Conservation (phyloP, 495 filamentous ascomycete species). For the Aspergillus bridgeri region DNA sequence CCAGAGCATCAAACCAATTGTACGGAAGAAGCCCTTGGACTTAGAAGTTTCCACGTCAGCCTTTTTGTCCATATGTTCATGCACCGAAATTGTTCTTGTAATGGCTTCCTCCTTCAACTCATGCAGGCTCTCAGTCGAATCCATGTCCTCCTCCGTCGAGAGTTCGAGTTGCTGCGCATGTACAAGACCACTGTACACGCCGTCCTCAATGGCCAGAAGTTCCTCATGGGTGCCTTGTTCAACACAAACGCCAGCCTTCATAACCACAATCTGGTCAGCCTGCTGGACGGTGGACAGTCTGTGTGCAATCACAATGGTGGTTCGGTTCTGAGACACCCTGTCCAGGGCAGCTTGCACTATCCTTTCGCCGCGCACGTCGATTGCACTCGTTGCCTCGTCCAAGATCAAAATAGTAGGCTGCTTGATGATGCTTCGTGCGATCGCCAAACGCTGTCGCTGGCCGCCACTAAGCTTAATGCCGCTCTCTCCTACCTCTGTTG, state of each 20-base stretch:
- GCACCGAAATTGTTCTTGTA: slow-evolving; percentile 18
- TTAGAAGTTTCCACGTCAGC: slow-evolving; percentile 27
- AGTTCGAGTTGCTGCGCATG: slow-evolving; percentile 26
- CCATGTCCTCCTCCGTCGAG: slow-evolving; percentile 11
- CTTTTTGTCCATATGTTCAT: slow-evolving; percentile 40
- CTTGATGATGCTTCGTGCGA: slow-evolving; percentile 77
- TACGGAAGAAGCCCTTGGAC: slow-evolving; percentile 38
- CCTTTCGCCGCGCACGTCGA: slow-evolving; percentile 47
- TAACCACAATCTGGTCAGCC: slow-evolving; percentile 54
- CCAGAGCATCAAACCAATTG: slow-evolving; percentile 39
- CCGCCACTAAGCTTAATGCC: slow-evolving; percentile 37
- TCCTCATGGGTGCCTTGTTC: slow-evolving; percentile 50
- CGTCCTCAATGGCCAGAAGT: slow-evolving; percentile 33
- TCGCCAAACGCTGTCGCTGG: slow-evolving; percentile 59
- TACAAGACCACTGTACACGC: slow-evolving; percentile 45
- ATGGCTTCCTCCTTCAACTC: slow-evolving; percentile 39
- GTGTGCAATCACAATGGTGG: slow-evolving; percentile 52
- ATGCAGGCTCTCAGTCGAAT: slow-evolving; percentile 23
- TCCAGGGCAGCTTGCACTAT: slow-evolving; percentile 47
- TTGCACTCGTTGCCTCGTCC: slow-evolving; percentile 49
- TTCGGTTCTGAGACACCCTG: slow-evolving; percentile 33
- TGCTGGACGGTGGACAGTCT: slow-evolving; percentile 51
- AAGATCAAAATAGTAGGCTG: slow-evolving; percentile 76
- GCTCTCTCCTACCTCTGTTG: slow-evolving; percentile 31
- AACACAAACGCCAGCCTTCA: slow-evolving; percentile 40